Percentiles rank a stretch among this genome's conserved stretches.
Conservation (phyloP, 768 basidiomycete species). For the Tulasnella calospora region DNA sequence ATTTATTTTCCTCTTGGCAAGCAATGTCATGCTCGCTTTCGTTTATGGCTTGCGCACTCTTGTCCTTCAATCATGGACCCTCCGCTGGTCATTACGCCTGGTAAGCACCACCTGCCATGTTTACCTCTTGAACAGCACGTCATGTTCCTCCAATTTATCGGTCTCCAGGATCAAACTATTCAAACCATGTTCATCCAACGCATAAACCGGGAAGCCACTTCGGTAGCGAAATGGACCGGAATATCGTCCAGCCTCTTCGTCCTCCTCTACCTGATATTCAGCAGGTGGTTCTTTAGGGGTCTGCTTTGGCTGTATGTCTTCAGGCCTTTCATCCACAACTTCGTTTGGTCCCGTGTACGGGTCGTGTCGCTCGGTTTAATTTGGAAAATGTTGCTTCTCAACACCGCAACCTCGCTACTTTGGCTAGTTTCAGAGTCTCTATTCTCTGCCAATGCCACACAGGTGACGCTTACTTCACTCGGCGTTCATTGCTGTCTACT, state of each 20-base stretch:
- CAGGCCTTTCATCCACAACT: conserved; percentile 57
- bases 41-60: conserved; percentile 22
- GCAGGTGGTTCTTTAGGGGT: conserved; percentile 49
- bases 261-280: conserved; percentile 45
- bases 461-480: conserved; percentile 41
- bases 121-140: neutral
- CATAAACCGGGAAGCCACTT: conserved; percentile 31
- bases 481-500: neutral
- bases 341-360: conserved; percentile 37
- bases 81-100: conserved; percentile 5
- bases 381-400: conserved; percentile 48
- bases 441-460: conserved; percentile 56
- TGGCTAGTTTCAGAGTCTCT: conserved; percentile 63
- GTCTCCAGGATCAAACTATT: neutral
- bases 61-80: neutral
- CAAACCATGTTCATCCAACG: neutral
- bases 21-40: conserved; percentile 23
- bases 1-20: conserved; percentile 24
- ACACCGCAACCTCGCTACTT: conserved; percentile 46
- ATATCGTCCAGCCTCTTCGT: conserved; percentile 38
- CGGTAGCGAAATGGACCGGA: neutral
- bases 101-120: neutral
- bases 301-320: conserved; percentile 35
- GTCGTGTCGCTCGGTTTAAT: conserved; percentile 38
- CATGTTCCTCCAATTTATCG: neutral